Percentiles rank a stretch among this genome's conserved stretches.
Evolutionary conservation across 257 asterid genomes (phyloP).

Genomic region (Capsicum chinense): DNA sequence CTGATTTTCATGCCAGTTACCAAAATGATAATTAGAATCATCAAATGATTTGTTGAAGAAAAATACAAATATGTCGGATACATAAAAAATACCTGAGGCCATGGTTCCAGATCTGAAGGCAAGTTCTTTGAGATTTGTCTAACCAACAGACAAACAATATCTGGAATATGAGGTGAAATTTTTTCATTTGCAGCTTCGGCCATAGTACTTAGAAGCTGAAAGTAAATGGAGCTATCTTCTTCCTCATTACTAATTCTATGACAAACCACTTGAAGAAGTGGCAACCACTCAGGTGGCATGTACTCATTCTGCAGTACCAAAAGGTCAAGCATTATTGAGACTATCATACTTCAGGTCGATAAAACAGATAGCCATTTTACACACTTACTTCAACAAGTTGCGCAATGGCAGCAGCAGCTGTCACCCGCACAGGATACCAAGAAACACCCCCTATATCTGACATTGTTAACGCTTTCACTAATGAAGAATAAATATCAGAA

Average conservation of each 20-base stretch:
- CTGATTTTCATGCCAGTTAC: constrained; percentile 21
- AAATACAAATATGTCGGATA: neutral
- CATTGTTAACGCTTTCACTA: constrained; percentile 44
- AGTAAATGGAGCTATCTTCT: constrained; percentile 44
- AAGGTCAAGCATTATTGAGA: neutral
- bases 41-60: constrained; percentile 6
- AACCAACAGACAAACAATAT: constrained; percentile 44
- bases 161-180: constrained; percentile 47
- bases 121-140: constrained; percentile 39
- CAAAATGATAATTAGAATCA: neutral
- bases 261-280: constrained; percentile 47
- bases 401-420: constrained; percentile 52
- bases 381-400: constrained; percentile 51
- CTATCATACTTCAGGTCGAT: constrained; percentile 1
- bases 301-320: constrained; percentile 45
- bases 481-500: constrained; percentile 42
- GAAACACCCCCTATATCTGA: constrained; percentile 43
- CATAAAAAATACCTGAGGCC: constrained; percentile 46
- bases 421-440: constrained; percentile 49
- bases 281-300: constrained; percentile 53
- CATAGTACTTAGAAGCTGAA: constrained; percentile 49
- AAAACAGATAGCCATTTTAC: neutral
- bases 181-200: constrained; percentile 45
- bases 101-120: constrained; percentile 42
- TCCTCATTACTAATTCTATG: constrained; percentile 42